Evolutionary conservation across 1,139 yeast species (phyloP).

Genomic region (Debaryomycetaceae sp.): DNA sequence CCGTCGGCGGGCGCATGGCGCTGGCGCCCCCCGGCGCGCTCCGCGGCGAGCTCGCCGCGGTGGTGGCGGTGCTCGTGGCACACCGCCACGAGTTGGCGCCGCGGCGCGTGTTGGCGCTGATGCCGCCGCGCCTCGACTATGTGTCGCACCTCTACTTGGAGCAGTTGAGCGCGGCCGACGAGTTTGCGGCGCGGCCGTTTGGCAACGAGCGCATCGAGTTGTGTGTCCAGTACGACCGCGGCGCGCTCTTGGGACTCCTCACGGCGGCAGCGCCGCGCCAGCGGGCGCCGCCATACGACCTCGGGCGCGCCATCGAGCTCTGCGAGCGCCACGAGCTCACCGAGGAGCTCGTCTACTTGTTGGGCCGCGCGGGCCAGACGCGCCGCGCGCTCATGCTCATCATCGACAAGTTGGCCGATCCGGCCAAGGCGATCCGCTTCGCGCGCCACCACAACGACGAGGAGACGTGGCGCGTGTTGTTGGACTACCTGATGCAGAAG

Average conservation of each 20-base stretch:
- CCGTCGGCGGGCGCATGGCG: constrained; percentile 18
- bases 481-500: constrained; percentile 65
- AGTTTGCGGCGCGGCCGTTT: constrained; percentile 46
- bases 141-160: constrained; percentile 62
- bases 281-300: constrained; percentile 41
- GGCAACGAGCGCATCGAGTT: constrained; percentile 66
- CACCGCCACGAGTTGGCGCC: constrained; percentile 66
- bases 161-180: constrained; percentile 50
- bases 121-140: constrained; percentile 43
- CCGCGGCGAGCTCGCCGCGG: constrained; percentile 33
- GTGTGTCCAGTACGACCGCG: constrained; percentile 57
- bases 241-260: constrained; percentile 49
- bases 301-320: constrained; percentile 60
- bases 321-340: constrained; percentile 52
- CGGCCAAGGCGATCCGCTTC: constrained; percentile 75
- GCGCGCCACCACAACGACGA: constrained; percentile 68
- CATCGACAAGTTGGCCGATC: constrained; percentile 72
- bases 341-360: constrained; percentile 74
- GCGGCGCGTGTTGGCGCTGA: constrained; percentile 39
- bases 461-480: constrained; percentile 74
- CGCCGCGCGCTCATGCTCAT: constrained; percentile 72
- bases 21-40: constrained; percentile 42
- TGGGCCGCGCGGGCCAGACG: constrained; percentile 82
- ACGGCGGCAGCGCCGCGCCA: constrained; percentile 13
- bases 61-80: constrained; percentile 56